Percentiles rank a stretch among this genome's conserved stretches.
These are phyloP conservation scores for Iris macrosiphon DNA, from an alignment of 106 monocot genomes.

Conservation along the genomic window DNA sequence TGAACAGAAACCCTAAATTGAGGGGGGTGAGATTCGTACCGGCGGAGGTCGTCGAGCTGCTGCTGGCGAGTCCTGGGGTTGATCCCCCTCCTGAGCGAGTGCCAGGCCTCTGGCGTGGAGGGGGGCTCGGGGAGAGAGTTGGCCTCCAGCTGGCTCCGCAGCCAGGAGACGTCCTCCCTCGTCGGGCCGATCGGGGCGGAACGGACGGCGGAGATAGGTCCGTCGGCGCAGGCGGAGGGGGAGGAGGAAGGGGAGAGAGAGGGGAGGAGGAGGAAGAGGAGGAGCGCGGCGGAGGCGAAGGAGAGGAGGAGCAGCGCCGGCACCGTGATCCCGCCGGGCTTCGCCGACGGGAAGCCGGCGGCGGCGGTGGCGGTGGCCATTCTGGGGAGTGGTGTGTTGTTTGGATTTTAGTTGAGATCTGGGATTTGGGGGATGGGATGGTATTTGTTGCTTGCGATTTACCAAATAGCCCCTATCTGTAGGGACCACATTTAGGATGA, in stretches of 20 bases:
- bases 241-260: too few species aligned
- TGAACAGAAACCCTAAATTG: too few species aligned
- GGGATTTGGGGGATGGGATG: too few species aligned
- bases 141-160: constrained; percentile 32
- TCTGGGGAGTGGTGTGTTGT: too few species aligned
- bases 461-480: too few species aligned
- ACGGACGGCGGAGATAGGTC: background rate
- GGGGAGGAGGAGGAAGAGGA: constrained; percentile 29
- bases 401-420: too few species aligned
- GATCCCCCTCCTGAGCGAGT: constrained; percentile 54
- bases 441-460: too few species aligned
- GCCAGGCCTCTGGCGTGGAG: constrained; percentile 38
- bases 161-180: constrained; percentile 40
- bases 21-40: constrained; percentile 14
- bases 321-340: constrained; percentile 6
- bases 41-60: constrained; percentile 46
- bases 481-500: too few species aligned
- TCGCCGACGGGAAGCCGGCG: too few species aligned
- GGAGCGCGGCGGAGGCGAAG: constrained; percentile 14
- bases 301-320: constrained; percentile 28
- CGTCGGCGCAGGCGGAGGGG: constrained; percentile 2
- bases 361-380: too few species aligned
- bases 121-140: constrained; percentile 40
- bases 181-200: constrained; percentile 37
- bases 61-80: constrained; percentile 58